These are phyloP conservation scores for Arthrobotrys conoides DNA, from an alignment of 2,329 filamentous ascomycete genomes.

Conservation along the genomic window DNA sequence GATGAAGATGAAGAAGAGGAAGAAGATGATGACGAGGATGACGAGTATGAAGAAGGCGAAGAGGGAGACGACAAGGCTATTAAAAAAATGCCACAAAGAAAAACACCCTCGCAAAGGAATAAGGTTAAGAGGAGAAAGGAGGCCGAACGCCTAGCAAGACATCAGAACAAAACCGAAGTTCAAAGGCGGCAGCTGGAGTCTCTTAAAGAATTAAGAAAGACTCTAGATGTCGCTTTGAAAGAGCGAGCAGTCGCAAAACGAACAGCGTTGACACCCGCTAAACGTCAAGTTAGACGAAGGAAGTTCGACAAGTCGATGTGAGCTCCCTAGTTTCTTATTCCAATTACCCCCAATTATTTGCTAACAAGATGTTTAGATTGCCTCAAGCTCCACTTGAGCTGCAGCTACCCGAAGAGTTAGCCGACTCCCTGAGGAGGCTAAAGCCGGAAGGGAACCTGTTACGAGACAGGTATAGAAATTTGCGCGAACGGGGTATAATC, in stretches of 20 bases:
- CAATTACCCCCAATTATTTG: neutral
- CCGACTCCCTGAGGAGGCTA: slow-evolving; percentile 83
- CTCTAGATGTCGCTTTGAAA: slow-evolving; percentile 68
- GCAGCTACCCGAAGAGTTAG: slow-evolving; percentile 83
- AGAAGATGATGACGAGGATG: slow-evolving; percentile 76
- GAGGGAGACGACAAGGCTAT: slow-evolving; percentile 66
- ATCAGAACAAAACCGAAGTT: slow-evolving; percentile 81
- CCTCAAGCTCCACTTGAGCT: slow-evolving; percentile 74
- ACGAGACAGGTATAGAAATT: slow-evolving; percentile 89
- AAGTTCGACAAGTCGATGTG: slow-evolving; percentile 70
- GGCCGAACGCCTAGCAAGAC: slow-evolving; percentile 81
- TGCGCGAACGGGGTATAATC: slow-evolving; percentile 89
- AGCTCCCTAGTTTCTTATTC: slow-evolving; percentile 62
- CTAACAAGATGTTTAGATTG: slow-evolving; percentile 44
- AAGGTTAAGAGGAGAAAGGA: slow-evolving; percentile 90
- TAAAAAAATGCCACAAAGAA: slow-evolving; percentile 73
- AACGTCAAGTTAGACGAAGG: slow-evolving; percentile 66
- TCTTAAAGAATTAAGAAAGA: slow-evolving; percentile 79
- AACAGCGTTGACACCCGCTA: slow-evolving; percentile 70
- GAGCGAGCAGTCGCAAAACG: slow-evolving; percentile 65
- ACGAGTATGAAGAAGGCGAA: slow-evolving; percentile 65
- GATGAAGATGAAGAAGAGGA: slow-evolving; percentile 85
- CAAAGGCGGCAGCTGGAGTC: slow-evolving; percentile 79
- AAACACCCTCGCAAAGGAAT: slow-evolving; percentile 85
- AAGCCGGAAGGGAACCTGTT: slow-evolving; percentile 97